A percentile compares a stretch with the other conserved stretches of the same genome.
Evolutionary conservation across 2,329 filamentous ascomycete genomes (phyloP).

Genomic region (Phyllosticta capitalensis): DNA sequence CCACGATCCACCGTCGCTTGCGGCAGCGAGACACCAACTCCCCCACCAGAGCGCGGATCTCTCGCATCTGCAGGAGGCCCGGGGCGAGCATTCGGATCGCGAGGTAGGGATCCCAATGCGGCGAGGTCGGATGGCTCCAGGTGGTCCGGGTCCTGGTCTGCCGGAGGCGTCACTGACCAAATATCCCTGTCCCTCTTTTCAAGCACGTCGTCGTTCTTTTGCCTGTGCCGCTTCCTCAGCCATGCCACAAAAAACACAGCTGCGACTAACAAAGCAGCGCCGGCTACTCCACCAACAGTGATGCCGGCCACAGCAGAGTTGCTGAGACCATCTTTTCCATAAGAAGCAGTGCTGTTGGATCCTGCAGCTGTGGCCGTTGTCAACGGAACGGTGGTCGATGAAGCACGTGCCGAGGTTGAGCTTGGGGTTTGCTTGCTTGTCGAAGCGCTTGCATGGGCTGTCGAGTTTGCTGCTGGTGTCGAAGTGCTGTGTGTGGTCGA

Average conservation of each 20-base stretch:
- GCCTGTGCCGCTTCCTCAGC: conserved; percentile 25
- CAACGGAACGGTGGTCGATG: background rate
- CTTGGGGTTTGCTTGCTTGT: background rate
- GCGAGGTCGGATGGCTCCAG: background rate
- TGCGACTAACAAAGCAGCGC: conserved; percentile 21
- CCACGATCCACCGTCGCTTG: background rate
- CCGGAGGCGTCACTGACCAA: conserved; percentile 1
- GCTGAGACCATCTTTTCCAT: background rate
- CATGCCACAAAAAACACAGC: conserved; percentile 29
- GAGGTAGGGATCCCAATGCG: background rate
- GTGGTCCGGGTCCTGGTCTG: background rate
- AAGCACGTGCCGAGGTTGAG: background rate
- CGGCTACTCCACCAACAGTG: background rate
- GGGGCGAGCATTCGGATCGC: background rate
- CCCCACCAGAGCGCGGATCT: conserved; percentile 10
- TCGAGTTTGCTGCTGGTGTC: background rate
- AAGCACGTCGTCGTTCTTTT: conserved; percentile 14
- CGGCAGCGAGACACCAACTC: conserved; percentile 5
- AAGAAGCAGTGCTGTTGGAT: background rate
- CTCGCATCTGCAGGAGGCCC: background rate
- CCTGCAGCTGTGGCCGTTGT: background rate
- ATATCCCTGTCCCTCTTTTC: conserved; percentile 6
- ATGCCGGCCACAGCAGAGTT: background rate
- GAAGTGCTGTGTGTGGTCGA: background rate
- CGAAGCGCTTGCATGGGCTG: background rate